phyloP scores from a whole-genome alignment of 495 filamentous ascomycete genomes.

The Penicillium verhagenii region DNA sequence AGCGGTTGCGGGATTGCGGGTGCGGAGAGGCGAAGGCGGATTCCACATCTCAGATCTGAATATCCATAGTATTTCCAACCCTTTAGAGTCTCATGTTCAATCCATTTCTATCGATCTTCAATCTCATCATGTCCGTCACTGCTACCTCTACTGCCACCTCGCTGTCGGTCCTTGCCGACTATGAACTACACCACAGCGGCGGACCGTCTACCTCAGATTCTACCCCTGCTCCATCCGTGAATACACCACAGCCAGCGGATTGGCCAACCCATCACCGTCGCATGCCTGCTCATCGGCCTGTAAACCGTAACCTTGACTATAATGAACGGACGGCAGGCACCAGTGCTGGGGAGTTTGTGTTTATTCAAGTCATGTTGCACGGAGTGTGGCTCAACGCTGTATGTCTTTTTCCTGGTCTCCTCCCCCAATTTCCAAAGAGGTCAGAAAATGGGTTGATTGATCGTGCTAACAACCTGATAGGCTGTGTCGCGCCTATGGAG shows the following conservation, averaged over 20 bases:
- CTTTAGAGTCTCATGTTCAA: conserved; percentile 1
- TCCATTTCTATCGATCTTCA: conserved; percentile 2
- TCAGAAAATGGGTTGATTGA: too few relatives aligned
- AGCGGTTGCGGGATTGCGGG: too few relatives aligned
- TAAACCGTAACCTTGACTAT: conserved; percentile 44
- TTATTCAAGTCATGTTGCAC: conserved; percentile 52
- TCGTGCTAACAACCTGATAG: conserved; percentile 14
- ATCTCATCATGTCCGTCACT: conserved; percentile 37
- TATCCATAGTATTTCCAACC: background rate
- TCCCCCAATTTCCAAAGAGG: too few relatives aligned
- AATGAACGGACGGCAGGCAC: conserved; percentile 40
- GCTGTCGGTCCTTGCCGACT: conserved; percentile 44
- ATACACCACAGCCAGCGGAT: conserved; percentile 19
- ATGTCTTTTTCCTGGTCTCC: conserved; percentile 22
- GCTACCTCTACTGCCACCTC: conserved; percentile 29
- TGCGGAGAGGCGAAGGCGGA: too few relatives aligned
- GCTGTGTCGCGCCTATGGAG: conserved; percentile 39
- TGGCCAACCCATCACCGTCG: conserved; percentile 50
- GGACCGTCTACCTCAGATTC: conserved; percentile 2
- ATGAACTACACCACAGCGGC: conserved; percentile 45
- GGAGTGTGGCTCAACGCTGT: conserved; percentile 54
- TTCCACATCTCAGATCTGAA: background rate
- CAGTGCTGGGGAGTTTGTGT: conserved; percentile 39
- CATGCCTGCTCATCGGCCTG: conserved; percentile 49
- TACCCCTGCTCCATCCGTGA: background rate